phyloP scores from a whole-genome alignment of 140 eudicot species.

The Flaveria floridana region DNA sequence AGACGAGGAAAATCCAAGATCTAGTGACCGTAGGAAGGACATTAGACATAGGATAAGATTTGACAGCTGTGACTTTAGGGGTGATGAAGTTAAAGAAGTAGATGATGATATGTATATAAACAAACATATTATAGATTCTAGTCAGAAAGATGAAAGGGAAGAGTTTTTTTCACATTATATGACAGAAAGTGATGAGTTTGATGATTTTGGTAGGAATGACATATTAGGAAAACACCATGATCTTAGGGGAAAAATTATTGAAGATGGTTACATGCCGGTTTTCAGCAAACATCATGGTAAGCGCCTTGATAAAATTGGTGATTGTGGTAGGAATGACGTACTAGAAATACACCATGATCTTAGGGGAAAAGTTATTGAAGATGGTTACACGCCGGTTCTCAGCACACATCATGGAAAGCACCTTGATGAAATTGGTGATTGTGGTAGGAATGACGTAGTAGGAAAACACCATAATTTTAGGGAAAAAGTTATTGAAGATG shows the following conservation, averaged over 20 bases:
- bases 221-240: constrained; percentile 8
- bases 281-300: constrained; percentile 7
- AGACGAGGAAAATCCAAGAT: constrained; percentile 17
- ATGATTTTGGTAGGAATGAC: constrained; percentile 6
- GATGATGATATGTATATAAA: constrained; percentile 24
- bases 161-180: not conserved
- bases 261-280: constrained; percentile 15
- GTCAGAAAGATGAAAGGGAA: constrained; percentile 19
- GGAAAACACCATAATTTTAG: constrained; percentile 7
- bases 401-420: not conserved
- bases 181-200: constrained; percentile 8
- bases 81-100: constrained; percentile 25
- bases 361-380: constrained; percentile 19
- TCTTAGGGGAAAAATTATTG: constrained; percentile 12
- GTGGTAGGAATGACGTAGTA: constrained; percentile 4
- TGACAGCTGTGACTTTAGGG: constrained; percentile 12
- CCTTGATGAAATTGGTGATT: constrained; percentile 20
- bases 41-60: constrained; percentile 28
- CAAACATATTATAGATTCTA: constrained; percentile 22
- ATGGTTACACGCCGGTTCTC: constrained; percentile 12
- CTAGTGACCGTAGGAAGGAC: constrained; percentile 28
- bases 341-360: constrained; percentile 8
- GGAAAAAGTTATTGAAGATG: constrained; percentile 19
- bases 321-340: constrained; percentile 5
- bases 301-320: constrained; percentile 17